Percentiles rank a stretch among this genome's conserved stretches.
phyloP scores from a whole-genome alignment of 192 early-diverging fungal genomes.

The Entomortierella chlamydospora region DNA sequence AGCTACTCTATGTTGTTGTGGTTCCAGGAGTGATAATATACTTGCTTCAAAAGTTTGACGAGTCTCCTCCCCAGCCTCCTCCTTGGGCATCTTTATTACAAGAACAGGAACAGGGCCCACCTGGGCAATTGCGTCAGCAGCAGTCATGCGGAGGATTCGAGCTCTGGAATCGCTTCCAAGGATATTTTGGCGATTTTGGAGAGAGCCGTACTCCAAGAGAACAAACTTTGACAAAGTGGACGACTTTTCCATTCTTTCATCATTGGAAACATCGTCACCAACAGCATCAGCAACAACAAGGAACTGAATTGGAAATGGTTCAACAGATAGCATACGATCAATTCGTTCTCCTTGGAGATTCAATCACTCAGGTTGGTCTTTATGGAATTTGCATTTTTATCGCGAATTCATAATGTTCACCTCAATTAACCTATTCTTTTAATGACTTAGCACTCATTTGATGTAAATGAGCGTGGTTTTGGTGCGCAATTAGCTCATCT shows the following conservation, averaged over 20 bases:
- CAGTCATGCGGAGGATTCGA: background rate
- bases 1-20: conserved; percentile 29
- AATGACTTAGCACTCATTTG: conserved; percentile 17
- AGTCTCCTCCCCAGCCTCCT: background rate
- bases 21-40: conserved; percentile 33
- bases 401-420: too few relatives aligned
- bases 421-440: conserved; percentile 16
- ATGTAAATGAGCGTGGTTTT: conserved; percentile 60
- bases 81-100: background rate
- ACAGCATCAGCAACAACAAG: conserved; percentile 1
- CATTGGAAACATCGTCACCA: conserved; percentile 4
- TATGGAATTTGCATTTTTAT: background rate
- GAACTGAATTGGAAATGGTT: conserved; percentile 5
- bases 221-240: background rate
- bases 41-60: conserved; percentile 4
- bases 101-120: background rate
- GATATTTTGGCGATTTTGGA: background rate
- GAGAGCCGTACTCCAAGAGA: background rate
- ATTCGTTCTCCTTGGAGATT: conserved; percentile 56
- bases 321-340: conserved; percentile 19
- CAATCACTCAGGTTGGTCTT: conserved; percentile 58
- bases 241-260: background rate
- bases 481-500: conserved; percentile 59
- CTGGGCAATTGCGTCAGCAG: background rate
- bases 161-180: too few relatives aligned